Percentiles rank a stretch among this genome's conserved stretches.
Evolutionary conservation across 2,329 filamentous ascomycete genomes (phyloP).

Genomic region (Colletotrichum sublineola): DNA sequence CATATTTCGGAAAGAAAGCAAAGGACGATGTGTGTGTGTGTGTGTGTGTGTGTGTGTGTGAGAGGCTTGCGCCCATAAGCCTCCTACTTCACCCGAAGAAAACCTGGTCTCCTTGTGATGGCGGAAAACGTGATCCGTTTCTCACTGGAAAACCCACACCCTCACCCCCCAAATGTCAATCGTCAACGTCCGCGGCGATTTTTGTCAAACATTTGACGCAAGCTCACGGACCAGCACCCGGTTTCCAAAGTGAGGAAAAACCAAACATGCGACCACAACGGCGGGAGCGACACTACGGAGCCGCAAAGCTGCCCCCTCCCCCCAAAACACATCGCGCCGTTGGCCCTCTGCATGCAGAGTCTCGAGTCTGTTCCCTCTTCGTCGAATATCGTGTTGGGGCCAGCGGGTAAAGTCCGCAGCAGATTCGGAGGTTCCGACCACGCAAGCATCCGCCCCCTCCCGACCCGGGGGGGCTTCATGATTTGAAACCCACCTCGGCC

Average conservation of each 20-base stretch:
- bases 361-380: background rate
- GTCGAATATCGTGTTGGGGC: background rate
- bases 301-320: background rate
- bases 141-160: background rate
- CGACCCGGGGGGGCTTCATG: background rate
- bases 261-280: background rate
- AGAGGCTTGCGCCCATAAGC: too few species aligned
- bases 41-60: too few species aligned
- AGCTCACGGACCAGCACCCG: background rate
- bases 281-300: background rate
- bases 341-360: background rate
- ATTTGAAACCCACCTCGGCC: constrained; percentile 29
- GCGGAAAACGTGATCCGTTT: background rate
- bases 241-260: background rate
- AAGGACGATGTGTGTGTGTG: too few species aligned
- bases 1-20: background rate
- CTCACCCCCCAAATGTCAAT: background rate
- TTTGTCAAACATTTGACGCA: background rate
- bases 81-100: background rate
- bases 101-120: background rate
- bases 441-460: background rate
- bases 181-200: background rate
- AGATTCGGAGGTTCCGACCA: background rate
- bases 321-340: background rate
- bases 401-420: background rate